Conservation (phyloP, 805 yeast genomes). For the Candida koratica region DNA sequence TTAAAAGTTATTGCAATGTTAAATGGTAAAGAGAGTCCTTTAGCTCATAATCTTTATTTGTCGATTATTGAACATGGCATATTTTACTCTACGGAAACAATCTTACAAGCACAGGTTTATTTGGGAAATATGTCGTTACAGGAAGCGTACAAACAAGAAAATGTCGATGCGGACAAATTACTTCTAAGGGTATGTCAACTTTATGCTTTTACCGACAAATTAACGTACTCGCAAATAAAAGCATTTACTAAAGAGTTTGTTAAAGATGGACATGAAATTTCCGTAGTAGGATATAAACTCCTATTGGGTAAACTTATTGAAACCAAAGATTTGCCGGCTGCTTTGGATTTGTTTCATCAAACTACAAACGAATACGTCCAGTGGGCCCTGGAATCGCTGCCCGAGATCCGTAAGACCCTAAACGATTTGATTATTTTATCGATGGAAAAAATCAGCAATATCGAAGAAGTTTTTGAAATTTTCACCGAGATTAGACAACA, state of each 20-base stretch:
- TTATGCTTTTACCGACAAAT: neutral
- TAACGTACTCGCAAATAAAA: neutral
- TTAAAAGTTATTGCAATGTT: neutral
- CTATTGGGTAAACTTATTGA: slow-evolving; percentile 27
- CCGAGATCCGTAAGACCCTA: slow-evolving; percentile 40
- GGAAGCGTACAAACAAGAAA: neutral
- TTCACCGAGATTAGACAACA: slow-evolving; percentile 37
- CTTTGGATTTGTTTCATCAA: slow-evolving; percentile 28
- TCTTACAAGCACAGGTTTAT: slow-evolving; percentile 11
- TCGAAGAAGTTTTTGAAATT: slow-evolving; percentile 25
- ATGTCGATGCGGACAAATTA: slow-evolving; percentile 8
- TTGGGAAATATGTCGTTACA: neutral
- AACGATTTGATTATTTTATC: slow-evolving; percentile 40
- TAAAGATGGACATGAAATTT: slow-evolving; percentile 16
- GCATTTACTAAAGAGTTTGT: slow-evolving; percentile 1
- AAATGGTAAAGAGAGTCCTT: neutral
- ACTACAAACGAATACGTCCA: slow-evolving; percentile 21
- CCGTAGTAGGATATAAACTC: slow-evolving; percentile 23
- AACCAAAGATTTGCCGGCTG: slow-evolving; percentile 18
- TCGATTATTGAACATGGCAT: slow-evolving; percentile 6
- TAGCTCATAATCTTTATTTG: neutral
- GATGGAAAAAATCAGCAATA: slow-evolving; percentile 26
- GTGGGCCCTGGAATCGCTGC: slow-evolving; percentile 26
- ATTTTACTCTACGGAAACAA: slow-evolving; percentile 9
- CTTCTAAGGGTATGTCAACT: slow-evolving; percentile 17